Evolutionary conservation across 768 basidiomycete species (phyloP), one percentile per base, ranked within the genome.

Genomic region (Mycena alexandri): DNA sequence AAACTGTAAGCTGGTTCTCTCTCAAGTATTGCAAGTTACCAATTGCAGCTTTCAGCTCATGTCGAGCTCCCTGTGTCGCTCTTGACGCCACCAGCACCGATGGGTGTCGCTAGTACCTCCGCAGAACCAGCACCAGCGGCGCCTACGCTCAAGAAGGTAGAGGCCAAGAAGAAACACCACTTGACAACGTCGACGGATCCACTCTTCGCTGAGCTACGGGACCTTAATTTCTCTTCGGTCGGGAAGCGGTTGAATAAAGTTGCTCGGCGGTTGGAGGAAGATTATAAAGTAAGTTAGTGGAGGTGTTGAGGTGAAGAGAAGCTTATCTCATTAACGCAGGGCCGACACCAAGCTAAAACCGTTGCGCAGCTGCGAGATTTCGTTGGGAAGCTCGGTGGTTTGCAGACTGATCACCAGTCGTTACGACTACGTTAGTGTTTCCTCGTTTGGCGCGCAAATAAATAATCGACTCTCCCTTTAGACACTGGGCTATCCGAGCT

Each of bases 401-500:
- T 99, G 69, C 95, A 98, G 79, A 88, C 87, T 19, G 97, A 99
- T 74, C 95, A 98, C 71, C 93, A 96, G 75, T 88, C 93, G 51
- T 78, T 99, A 67, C 84, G 93, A 69, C 83, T 99, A 56, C 97
- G 97, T 99, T 75, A 77, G 95, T 83, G 94, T 82, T 52, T 60
- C 43, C 65, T 53, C 29, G 42, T 19, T 51, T 34, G 48, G 56
- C 41, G 25, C 63, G 63, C 59, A 53, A 21, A 55, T 21, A 63
- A 33, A 51, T 62, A 29, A 29, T 29, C 29, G 68, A 41, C 33
- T 5, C 36, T 44, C 57, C 14, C 12, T 19, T 25, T 70, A 99
- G 98, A 99, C 77, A 99, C 96, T 62, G 93, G 93, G 34, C 76
- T 99, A 51, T 96, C 95, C n/a, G 98, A 99, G 79, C 81, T 95